Percentiles rank a stretch among this genome's conserved stretches.
phyloP scores from a whole-genome alignment of 495 filamentous ascomycete species.

The Symbiotaphrina buchneri region DNA sequence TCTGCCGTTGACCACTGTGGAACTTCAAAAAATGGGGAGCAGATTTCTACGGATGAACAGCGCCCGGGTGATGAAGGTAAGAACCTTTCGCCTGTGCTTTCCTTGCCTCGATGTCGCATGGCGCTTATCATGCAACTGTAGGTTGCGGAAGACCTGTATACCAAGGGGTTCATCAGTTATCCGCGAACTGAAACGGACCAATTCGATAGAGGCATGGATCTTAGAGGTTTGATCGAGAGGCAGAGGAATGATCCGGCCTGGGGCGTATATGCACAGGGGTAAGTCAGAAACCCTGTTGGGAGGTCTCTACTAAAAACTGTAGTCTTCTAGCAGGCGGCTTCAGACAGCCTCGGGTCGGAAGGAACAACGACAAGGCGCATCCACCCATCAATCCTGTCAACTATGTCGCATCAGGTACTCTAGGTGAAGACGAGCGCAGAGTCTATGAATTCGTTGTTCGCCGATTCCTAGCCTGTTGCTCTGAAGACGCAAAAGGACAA shows the following conservation, averaged over 20 bases:
- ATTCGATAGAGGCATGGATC: constrained; percentile 77
- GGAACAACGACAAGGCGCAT: constrained; percentile 88
- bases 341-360: constrained; percentile 55
- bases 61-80: constrained; percentile 61
- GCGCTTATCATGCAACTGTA: constrained; percentile 6
- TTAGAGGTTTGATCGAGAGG: constrained; percentile 60
- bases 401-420: constrained; percentile 37
- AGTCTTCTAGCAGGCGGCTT: constrained; percentile 61
- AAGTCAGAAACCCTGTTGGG: constrained; percentile 2
- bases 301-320: neutral
- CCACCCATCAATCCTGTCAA: constrained; percentile 90
- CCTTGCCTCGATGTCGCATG: neutral
- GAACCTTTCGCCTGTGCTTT: neutral
- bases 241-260: constrained; percentile 54
- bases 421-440: constrained; percentile 42
- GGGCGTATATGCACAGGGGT: constrained; percentile 62
- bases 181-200: constrained; percentile 93
- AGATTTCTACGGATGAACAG: constrained; percentile 66
- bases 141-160: constrained; percentile 76
- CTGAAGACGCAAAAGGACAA: constrained; percentile 74
- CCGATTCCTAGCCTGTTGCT: constrained; percentile 89
- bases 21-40: constrained; percentile 91
- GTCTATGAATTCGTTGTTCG: constrained; percentile 91
- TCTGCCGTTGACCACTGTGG: constrained; percentile 85
- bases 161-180: constrained; percentile 89